These are phyloP conservation scores for Scedosporium apiospermum DNA, from an alignment of 2,329 filamentous ascomycete genomes.

Conservation along the genomic window DNA sequence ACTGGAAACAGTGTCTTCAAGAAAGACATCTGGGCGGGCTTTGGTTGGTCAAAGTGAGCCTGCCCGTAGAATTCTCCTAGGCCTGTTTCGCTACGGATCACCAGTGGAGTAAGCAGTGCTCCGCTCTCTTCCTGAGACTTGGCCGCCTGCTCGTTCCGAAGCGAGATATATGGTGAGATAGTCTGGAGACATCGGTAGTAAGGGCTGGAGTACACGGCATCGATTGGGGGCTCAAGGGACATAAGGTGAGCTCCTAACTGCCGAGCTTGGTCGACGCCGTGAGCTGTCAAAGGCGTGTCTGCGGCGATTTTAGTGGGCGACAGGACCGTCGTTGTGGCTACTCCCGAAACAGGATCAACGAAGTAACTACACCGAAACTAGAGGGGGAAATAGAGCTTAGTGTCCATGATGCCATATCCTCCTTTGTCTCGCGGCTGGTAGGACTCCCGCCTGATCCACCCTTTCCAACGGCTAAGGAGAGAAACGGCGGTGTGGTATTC, in stretches of 20 bases:
- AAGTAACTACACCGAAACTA: slow-evolving; percentile 89
- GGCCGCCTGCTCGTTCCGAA: slow-evolving; percentile 21
- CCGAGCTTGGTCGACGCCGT: slow-evolving; percentile 75
- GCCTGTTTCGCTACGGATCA: slow-evolving; percentile 46
- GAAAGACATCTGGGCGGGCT: slow-evolving; percentile 54
- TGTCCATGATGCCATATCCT: not conserved
- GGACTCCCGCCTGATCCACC: not conserved
- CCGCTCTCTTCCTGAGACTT: not conserved
- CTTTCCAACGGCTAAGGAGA: slow-evolving; percentile 6
- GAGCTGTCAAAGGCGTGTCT: slow-evolving; percentile 77
- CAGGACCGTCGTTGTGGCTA: slow-evolving; percentile 62
- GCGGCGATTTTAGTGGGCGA: slow-evolving; percentile 82
- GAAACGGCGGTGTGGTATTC: slow-evolving; percentile 16
- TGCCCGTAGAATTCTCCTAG: slow-evolving; percentile 85
- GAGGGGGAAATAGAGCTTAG: not conserved
- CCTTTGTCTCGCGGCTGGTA: not conserved
- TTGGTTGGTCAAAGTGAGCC: slow-evolving; percentile 77
- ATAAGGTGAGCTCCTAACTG: slow-evolving; percentile 63
- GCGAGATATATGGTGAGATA: slow-evolving; percentile 58
- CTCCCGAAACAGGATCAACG: slow-evolving; percentile 70
- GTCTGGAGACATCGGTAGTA: slow-evolving; percentile 88
- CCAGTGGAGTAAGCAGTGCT: slow-evolving; percentile 16
- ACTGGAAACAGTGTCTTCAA: slow-evolving; percentile 61
- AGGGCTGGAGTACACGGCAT: slow-evolving; percentile 72
- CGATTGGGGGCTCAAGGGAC: slow-evolving; percentile 55